Evolutionary conservation across 495 filamentous ascomycete species (phyloP).

Genomic region (Penicillium parvum): DNA sequence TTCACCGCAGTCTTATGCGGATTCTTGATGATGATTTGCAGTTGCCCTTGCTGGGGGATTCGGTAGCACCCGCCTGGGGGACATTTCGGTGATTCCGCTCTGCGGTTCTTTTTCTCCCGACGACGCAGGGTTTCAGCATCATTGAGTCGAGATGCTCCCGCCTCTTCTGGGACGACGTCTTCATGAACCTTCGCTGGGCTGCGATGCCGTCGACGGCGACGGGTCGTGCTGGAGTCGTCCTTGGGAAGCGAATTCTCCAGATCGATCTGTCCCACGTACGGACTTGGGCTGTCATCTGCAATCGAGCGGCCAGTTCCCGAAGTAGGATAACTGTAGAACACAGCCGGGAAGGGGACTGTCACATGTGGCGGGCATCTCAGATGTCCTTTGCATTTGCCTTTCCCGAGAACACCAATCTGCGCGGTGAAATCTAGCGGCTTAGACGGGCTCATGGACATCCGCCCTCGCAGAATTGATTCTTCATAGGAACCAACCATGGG

Average conservation of each 20-base stretch:
- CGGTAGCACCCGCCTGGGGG: conserved; percentile 86
- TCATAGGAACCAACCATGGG: conserved; percentile 98
- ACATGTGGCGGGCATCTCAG: conserved; percentile 88
- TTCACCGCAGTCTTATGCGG: conserved; percentile 96
- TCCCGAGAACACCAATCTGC: conserved; percentile 90
- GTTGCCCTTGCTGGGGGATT: conserved; percentile 89
- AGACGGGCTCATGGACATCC: conserved; percentile 96
- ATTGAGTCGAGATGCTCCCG: conserved; percentile 5
- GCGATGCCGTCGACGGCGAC: conserved; percentile 41
- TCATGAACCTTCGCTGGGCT: conserved; percentile 37
- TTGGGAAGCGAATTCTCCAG: conserved; percentile 69
- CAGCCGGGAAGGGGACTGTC: conserved; percentile 88
- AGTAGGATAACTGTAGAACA: conserved; percentile 87
- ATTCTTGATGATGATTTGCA: conserved; percentile 97
- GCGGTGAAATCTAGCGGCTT: conserved; percentile 91
- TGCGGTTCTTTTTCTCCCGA: conserved; percentile 51
- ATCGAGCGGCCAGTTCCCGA: conserved; percentile 56
- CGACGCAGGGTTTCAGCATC: conserved; percentile 27
- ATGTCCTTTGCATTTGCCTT: conserved; percentile 82
- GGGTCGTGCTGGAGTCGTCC: conserved; percentile 39
- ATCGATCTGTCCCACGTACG: conserved; percentile 93
- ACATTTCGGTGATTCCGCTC: conserved; percentile 64
- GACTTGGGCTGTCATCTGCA: conserved; percentile 81
- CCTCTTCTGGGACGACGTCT: conserved; percentile 10
- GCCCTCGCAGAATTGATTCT: conserved; percentile 87